phyloP scores from a whole-genome alignment of 176 grass and related monocot genomes.

The Rhynchospora breviuscula region DNA sequence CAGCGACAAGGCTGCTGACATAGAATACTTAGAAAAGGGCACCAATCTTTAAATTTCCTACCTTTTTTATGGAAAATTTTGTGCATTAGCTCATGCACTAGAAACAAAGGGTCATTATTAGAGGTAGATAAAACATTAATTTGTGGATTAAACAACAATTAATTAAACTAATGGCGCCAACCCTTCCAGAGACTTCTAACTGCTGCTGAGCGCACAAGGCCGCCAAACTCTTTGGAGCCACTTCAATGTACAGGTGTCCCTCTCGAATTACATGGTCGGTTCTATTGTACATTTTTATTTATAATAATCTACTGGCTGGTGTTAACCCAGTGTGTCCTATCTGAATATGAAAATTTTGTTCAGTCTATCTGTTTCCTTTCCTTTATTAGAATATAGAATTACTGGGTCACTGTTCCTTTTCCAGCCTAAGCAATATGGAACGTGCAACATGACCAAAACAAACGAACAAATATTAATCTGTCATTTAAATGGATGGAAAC shows the following conservation, averaged over 20 bases:
- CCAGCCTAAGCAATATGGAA: background rate
- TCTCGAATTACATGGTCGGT: constrained; percentile 1
- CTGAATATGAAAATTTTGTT: background rate
- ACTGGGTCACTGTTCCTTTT: background rate
- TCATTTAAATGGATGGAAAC: background rate
- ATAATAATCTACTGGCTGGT: constrained; percentile 5
- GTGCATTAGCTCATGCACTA: background rate
- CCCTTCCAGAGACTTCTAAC: constrained; percentile 18
- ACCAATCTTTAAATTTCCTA: background rate
- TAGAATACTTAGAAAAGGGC: background rate
- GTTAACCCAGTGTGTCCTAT: constrained; percentile 12
- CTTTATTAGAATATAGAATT: background rate
- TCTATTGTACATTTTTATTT: background rate
- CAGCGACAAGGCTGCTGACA: background rate
- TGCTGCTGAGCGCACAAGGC: constrained; percentile 26
- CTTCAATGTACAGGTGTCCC: constrained; percentile 6
- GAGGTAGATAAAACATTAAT: background rate
- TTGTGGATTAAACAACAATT: background rate
- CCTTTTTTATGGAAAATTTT: background rate
- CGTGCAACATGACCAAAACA: background rate
- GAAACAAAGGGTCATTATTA: constrained; percentile 10
- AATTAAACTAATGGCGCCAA: constrained; percentile 15
- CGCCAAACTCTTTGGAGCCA: constrained; percentile 15
- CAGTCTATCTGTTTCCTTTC: background rate
- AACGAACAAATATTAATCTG: background rate